These are phyloP conservation scores for Kodamaea derodonti DNA, from an alignment of 1,139 yeast genomes.

Conservation along the genomic window DNA sequence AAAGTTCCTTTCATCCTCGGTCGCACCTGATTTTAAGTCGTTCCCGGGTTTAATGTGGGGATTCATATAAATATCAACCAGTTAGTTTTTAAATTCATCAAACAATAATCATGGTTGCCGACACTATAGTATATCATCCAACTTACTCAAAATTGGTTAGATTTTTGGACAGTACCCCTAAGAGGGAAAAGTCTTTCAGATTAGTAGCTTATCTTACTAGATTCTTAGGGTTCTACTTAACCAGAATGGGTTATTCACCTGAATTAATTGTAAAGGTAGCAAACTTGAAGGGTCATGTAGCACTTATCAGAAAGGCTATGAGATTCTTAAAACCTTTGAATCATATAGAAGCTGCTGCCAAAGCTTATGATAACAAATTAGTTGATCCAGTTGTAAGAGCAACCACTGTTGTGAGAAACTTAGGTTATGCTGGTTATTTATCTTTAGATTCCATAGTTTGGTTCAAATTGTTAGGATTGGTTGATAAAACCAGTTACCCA, in stretches of 20 bases:
- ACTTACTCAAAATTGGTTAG: conserved; percentile 58
- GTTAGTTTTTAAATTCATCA: conserved; percentile 4
- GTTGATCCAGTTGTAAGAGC: conserved; percentile 58
- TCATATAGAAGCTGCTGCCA: conserved; percentile 68
- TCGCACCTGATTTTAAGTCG: not conserved
- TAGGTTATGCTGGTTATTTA: conserved; percentile 74
- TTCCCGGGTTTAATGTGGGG: conserved; percentile 6
- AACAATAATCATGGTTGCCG: conserved; percentile 51
- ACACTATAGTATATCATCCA: conserved; percentile 72
- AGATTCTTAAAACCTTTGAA: conserved; percentile 81
- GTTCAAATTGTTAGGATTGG: conserved; percentile 52
- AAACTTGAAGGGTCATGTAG: conserved; percentile 54
- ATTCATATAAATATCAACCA: conserved; percentile 3
- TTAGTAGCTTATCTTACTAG: conserved; percentile 78
- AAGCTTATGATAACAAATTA: conserved; percentile 68
- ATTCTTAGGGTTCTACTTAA: conserved; percentile 61
- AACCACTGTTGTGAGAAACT: conserved; percentile 61
- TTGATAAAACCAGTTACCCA: conserved; percentile 33
- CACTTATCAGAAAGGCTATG: conserved; percentile 77
- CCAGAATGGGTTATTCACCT: conserved; percentile 55
- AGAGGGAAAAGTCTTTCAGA: conserved; percentile 75
- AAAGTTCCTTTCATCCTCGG: not conserved
- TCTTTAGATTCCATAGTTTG: conserved; percentile 70
- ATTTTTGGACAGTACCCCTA: conserved; percentile 63
- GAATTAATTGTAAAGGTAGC: conserved; percentile 49